Conservation (phyloP, 23 red algal genomes). For the Pyropia yezoensis region DNA sequence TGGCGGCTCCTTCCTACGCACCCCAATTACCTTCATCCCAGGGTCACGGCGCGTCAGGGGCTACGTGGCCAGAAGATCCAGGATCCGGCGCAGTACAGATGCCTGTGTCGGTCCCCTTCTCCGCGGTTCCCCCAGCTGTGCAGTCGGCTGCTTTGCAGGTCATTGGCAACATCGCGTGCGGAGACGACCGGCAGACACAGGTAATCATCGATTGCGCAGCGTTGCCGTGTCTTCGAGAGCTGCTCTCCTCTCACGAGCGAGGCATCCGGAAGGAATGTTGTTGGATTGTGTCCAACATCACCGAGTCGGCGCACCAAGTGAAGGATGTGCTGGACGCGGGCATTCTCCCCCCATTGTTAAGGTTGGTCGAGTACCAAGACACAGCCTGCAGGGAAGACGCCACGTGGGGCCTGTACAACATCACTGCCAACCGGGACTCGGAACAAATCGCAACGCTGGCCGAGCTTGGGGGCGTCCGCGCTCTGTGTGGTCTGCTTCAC, state of each 20-base stretch:
- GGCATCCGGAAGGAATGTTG: conserved; percentile 94
- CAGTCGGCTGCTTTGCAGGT: conserved; percentile 91
- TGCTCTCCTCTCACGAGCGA: conserved; percentile 72
- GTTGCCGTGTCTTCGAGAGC: conserved; percentile 55
- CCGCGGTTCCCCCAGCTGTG: conserved; percentile 10
- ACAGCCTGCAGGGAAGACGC: conserved; percentile 85
- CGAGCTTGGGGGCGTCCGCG: conserved; percentile 52
- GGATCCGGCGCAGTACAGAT: neutral
- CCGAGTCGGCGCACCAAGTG: conserved; percentile 96
- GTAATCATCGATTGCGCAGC: conserved; percentile 97
- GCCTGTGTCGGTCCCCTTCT: conserved; percentile 34
- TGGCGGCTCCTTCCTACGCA: conserved; percentile 1
- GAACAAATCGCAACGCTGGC: conserved; percentile 61
- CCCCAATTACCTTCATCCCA: no score
- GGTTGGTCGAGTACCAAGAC: conserved; percentile 67
- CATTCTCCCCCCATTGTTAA: conserved; percentile 71
- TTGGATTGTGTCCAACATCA: conserved; percentile 99
- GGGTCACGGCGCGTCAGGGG: no score
- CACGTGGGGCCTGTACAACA: conserved; percentile 92
- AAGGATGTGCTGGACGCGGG: conserved; percentile 87
- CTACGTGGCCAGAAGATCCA: no score
- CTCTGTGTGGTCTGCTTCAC: conserved; percentile 65
- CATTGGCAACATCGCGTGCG: conserved; percentile 94
- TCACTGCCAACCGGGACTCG: conserved; percentile 70
- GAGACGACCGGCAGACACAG: conserved; percentile 97